Evolutionary conservation across 106 monocot species (phyloP), one percentile per base, ranked within the genome.

Genomic region (Iris macrosiphon): DNA sequence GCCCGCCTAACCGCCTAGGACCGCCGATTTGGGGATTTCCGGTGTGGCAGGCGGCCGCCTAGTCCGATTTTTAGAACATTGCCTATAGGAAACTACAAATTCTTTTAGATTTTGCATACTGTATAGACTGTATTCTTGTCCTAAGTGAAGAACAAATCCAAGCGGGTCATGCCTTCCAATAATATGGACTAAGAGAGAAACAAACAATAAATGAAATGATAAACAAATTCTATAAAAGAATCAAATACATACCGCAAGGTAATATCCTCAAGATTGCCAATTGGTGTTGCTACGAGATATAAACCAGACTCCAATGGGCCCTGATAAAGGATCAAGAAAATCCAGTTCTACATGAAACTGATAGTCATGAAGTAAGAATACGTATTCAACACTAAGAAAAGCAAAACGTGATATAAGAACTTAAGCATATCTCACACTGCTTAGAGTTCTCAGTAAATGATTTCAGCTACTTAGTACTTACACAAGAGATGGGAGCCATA

Each of bases 191-290:
- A 10, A n/a, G 28, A 40, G 31, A 7, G 16, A 30, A 28, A 54
- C 39, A 22, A 21, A 6, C 31, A 2, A 65, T 53, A 41, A 54
- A 65, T 32, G 32, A 27, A 52, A 7, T 12, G 44, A 54, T 14
- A 1, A 62, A 9, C 7, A 49, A 33, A 20, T 63, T 16, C 6
- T 30, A 31, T 32, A 3, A 23, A 30, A 52, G 39, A 2, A 12
- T 25, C 16, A 5, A n/a, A 45, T 4, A 71, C 70, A n/a, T 73
- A 94, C 94, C 94, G 84, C 49, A 94, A 71, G 22, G 94, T 94
- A 65, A 94, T 94, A 64, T 94, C 94, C 61, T 94, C 94, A 44
- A 94, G 88, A 73, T 94, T 94, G 45, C 94, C 94, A 59, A 94
- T 94, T 33, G 94, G 94, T 35, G 94, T 94, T 35, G 88, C 83